These are phyloP conservation scores for Malus hybrid DNA, from an alignment of 331 rosid species.

Conservation along the genomic window DNA sequence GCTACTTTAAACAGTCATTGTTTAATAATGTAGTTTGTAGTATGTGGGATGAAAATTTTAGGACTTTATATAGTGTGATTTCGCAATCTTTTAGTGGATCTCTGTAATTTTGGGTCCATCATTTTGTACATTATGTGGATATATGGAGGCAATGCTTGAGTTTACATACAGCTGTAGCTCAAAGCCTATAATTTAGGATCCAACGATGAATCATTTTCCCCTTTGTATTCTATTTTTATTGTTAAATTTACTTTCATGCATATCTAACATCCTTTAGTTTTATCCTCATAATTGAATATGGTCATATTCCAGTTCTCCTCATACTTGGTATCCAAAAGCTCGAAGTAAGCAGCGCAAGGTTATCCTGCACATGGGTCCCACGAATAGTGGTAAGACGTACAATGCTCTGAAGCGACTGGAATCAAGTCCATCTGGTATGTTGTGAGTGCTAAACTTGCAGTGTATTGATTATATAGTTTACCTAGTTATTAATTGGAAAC, in stretches of 20 bases:
- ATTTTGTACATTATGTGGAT: neutral
- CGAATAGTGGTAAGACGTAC: constrained; percentile 94
- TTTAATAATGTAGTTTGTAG: neutral
- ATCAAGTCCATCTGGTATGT: constrained; percentile 79
- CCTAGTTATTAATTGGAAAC: constrained; percentile 3
- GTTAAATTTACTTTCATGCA: neutral
- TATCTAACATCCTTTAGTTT: neutral
- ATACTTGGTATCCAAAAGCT: constrained; percentile 91
- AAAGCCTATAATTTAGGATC: neutral
- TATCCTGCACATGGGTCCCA: constrained; percentile 92
- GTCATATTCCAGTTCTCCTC: constrained; percentile 54
- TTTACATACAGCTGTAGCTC: neutral
- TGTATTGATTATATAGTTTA: constrained; percentile 1
- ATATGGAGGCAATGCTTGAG: neutral
- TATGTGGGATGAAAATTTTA: neutral
- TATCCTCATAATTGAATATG: neutral
- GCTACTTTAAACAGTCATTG: neutral
- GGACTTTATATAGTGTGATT: neutral
- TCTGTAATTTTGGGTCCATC: neutral
- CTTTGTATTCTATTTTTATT: neutral
- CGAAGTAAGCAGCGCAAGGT: constrained; percentile 67
- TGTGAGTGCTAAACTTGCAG: neutral
- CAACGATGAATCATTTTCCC: neutral
- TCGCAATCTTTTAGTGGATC: neutral
- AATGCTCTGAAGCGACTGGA: constrained; percentile 80